phyloP scores from a whole-genome alignment of 2,329 filamentous ascomycete genomes.

The Cryphonectria naterciae region DNA sequence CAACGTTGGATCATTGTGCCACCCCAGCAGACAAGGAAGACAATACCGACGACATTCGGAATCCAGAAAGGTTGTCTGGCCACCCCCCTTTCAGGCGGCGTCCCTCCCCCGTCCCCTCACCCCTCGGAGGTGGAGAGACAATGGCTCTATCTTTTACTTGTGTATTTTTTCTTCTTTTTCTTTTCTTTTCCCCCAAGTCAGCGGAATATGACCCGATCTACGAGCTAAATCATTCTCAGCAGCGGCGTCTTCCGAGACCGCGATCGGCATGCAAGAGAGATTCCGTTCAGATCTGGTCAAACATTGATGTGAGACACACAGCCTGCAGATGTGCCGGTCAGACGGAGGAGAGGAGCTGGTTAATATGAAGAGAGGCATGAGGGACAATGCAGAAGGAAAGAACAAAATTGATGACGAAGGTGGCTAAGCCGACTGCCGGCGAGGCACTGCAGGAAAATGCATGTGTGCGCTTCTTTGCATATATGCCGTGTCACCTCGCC shows the following conservation, averaged over 20 bases:
- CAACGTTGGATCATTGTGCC: constrained; percentile 19
- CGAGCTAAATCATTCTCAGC: not conserved
- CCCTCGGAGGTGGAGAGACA: constrained; percentile 22
- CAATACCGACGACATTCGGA: constrained; percentile 26
- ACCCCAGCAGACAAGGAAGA: constrained; percentile 19
- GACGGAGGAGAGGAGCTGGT: not conserved
- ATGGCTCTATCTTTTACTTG: constrained; percentile 7
- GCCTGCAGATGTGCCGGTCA: not conserved
- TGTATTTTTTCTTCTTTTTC: not conserved
- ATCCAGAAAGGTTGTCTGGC: constrained; percentile 2
- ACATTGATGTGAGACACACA: constrained; percentile 16
- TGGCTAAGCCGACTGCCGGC: not conserved
- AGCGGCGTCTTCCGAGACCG: constrained; percentile 9
- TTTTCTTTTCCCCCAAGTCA: not conserved
- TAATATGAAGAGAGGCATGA: not conserved
- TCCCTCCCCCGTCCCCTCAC: not conserved
- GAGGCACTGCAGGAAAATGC: constrained; percentile 3
- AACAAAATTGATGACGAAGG: not conserved
- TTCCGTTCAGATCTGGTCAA: constrained; percentile 19
- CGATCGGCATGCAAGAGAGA: constrained; percentile 20
- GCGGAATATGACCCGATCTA: not conserved
- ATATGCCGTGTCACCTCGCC: constrained; percentile 18
- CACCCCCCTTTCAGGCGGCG: not conserved
- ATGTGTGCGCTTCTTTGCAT: not conserved
- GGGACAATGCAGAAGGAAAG: not conserved